phyloP scores from a whole-genome alignment of 2,329 filamentous ascomycete species.

The Trichoderma simmonsii region DNA sequence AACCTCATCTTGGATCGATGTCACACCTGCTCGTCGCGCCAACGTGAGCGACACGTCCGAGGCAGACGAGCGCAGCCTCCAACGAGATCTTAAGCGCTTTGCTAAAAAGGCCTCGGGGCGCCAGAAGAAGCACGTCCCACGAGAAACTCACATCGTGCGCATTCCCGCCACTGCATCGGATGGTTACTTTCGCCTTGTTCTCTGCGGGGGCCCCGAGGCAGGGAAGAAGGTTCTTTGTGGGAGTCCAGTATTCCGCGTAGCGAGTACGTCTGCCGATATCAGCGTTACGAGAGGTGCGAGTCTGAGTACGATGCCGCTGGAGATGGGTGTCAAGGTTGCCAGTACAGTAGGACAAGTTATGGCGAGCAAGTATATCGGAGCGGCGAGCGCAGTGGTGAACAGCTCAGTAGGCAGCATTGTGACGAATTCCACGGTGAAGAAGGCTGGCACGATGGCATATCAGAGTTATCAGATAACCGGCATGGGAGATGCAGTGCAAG shows the following conservation, averaged over 20 bases:
- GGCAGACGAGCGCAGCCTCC: slow-evolving; percentile 62
- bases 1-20: slow-evolving; percentile 61
- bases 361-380: slow-evolving; percentile 42
- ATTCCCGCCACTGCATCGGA: slow-evolving; percentile 62
- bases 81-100: slow-evolving; percentile 65
- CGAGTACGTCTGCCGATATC: slow-evolving; percentile 60
- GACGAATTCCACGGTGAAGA: slow-evolving; percentile 32
- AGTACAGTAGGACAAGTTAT: slow-evolving; percentile 47
- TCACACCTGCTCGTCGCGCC: slow-evolving; percentile 56
- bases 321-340: slow-evolving; percentile 59
- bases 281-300: slow-evolving; percentile 64
- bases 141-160: slow-evolving; percentile 63
- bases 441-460: slow-evolving; percentile 41
- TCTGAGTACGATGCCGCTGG: slow-evolving; percentile 61
- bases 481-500: slow-evolving; percentile 27
- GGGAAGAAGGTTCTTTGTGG: slow-evolving; percentile 54
- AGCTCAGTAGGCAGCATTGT: slow-evolving; percentile 38
- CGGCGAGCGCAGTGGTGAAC: slow-evolving; percentile 40
- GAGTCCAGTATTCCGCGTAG: slow-evolving; percentile 66
- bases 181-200: slow-evolving; percentile 66
- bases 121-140: slow-evolving; percentile 47
- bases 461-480: slow-evolving; percentile 34
- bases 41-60: slow-evolving; percentile 47
- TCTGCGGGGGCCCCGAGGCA: slow-evolving; percentile 50
- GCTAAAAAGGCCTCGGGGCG: slow-evolving; percentile 50